A percentile compares a stretch with the other conserved stretches of the same genome.
Conservation (phyloP, 1,284 basidiomycete genomes). For the Cryptococcus neoformans region DNA sequence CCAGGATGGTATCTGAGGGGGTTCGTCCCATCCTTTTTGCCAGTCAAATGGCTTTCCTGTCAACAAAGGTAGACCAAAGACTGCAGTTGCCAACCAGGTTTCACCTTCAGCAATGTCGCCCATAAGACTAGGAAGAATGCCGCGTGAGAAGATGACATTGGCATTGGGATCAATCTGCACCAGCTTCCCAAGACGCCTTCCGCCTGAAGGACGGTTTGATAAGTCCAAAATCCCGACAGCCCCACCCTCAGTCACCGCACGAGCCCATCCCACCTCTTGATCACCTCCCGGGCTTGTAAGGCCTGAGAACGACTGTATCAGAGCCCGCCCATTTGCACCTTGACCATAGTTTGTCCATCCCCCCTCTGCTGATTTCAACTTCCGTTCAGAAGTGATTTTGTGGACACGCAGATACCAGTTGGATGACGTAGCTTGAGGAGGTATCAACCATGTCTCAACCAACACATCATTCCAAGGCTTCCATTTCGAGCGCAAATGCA, state of each 20-base stretch:
- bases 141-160: slow-evolving; percentile 65
- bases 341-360: slow-evolving; percentile 71
- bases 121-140: slow-evolving; percentile 63
- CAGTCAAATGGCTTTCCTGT: neutral
- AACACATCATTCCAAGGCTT: slow-evolving; percentile 67
- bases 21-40: neutral
- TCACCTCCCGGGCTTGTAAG: slow-evolving; percentile 36
- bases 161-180: slow-evolving; percentile 69
- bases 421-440: slow-evolving; percentile 57
- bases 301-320: slow-evolving; percentile 50
- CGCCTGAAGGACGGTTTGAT: slow-evolving; percentile 17
- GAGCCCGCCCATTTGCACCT: slow-evolving; percentile 59
- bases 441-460: slow-evolving; percentile 71
- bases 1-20: neutral
- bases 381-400: slow-evolving; percentile 57
- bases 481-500: slow-evolving; percentile 66
- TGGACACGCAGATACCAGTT: slow-evolving; percentile 69
- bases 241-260: slow-evolving; percentile 61
- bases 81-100: slow-evolving; percentile 64
- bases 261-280: slow-evolving; percentile 45
- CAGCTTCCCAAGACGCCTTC: slow-evolving; percentile 50
- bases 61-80: slow-evolving; percentile 59
- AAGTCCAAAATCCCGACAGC: slow-evolving; percentile 63
- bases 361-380: slow-evolving; percentile 62
- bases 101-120: slow-evolving; percentile 53